Percentiles rank a stretch among this genome's conserved stretches.
These are phyloP conservation scores for Neonectria magnoliae DNA, from an alignment of 2,329 filamentous ascomycete genomes.

Conservation along the genomic window DNA sequence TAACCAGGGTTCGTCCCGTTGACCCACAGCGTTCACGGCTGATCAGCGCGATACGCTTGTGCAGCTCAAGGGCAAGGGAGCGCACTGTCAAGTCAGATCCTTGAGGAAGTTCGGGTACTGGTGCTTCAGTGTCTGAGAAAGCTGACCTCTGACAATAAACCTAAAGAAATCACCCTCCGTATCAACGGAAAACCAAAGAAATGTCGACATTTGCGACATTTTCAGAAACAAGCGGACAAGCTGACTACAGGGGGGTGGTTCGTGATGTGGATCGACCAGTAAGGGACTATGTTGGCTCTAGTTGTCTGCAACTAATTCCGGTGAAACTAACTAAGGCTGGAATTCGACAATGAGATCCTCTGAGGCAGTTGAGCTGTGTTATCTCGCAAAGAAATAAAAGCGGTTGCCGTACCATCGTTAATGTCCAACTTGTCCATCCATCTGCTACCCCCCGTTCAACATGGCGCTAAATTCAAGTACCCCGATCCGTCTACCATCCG, in stretches of 20 bases:
- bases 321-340: background rate
- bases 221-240: background rate
- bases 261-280: background rate
- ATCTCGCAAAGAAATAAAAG: background rate
- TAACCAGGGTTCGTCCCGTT: background rate
- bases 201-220: background rate
- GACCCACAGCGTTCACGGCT: background rate
- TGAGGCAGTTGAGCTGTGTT: background rate
- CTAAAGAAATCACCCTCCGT: background rate
- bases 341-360: background rate
- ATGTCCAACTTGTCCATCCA: background rate
- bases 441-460: background rate
- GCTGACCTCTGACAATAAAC: background rate
- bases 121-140: background rate
- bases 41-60: background rate
- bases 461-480: background rate
- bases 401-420: background rate
- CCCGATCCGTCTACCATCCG: background rate
- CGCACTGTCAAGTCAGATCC: background rate
- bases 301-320: background rate
- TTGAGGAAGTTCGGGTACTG: background rate
- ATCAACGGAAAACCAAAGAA: background rate
- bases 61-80: background rate
- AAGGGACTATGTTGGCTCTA: background rate
- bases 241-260: background rate